phyloP scores from a whole-genome alignment of 164 flowering plant genomes.

The Dillenia turbinata region DNA sequence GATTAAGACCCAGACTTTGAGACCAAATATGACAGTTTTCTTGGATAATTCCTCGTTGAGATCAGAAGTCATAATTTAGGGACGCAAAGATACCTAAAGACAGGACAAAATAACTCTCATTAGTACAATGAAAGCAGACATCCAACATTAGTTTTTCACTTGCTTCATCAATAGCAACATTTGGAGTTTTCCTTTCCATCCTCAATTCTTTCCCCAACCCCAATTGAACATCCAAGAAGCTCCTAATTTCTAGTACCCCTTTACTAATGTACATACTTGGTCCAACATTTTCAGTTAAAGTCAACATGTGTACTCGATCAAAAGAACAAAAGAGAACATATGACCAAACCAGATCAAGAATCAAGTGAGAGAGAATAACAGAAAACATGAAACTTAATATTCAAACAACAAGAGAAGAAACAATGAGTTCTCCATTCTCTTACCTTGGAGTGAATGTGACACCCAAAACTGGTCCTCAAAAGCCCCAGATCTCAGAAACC shows the following conservation, averaged over 20 bases:
- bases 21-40: conserved; percentile 44
- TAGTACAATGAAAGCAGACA: background rate
- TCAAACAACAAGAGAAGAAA: background rate
- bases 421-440: background rate
- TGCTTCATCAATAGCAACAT: no score
- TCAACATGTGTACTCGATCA: background rate
- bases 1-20: conserved; percentile 66
- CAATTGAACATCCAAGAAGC: background rate
- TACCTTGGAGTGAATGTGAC: conserved; percentile 15
- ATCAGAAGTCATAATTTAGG: conserved; percentile 40
- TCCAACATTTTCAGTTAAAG: background rate
- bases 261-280: background rate
- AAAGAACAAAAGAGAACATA: conserved; percentile 1
- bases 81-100: conserved; percentile 12
- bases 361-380: background rate
- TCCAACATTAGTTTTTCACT: conserved; percentile 1
- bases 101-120: background rate
- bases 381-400: background rate
- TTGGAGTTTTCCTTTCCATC: background rate
- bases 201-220: conserved; percentile 7
- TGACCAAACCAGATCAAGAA: conserved; percentile 5
- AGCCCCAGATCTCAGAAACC: conserved; percentile 22
- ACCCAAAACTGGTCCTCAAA: conserved; percentile 7
- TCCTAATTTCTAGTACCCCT: background rate
- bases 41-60: conserved; percentile 48